Conservation (phyloP, 257 asterid species). For the Fraxinus pennsylvanica region DNA sequence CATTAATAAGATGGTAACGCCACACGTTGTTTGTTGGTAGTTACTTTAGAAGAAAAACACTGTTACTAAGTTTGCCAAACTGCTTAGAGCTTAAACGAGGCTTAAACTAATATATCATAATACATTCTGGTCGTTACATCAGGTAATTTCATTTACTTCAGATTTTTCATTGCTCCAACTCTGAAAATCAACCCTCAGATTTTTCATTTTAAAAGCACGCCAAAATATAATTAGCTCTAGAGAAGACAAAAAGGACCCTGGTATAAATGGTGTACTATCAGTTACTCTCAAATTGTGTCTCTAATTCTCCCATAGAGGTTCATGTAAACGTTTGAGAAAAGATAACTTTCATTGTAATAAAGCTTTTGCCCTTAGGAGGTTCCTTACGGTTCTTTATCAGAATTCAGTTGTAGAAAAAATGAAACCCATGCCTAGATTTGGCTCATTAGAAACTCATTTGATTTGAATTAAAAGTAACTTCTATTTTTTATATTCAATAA, state of each 20-base stretch:
- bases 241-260: neutral
- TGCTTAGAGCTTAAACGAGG: neutral
- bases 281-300: constrained; percentile 5
- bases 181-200: neutral
- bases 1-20: neutral
- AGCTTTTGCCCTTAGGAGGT: neutral
- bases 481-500: neutral
- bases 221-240: neutral
- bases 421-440: neutral
- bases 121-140: neutral
- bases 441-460: neutral
- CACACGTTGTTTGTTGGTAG: neutral
- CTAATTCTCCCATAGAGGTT: neutral
- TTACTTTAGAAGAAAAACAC: neutral
- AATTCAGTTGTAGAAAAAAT: neutral
- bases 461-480: neutral
- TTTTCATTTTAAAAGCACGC: constrained; percentile 7
- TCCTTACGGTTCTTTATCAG: neutral
- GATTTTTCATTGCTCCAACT: neutral
- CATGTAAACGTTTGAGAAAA: neutral
- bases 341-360: neutral
- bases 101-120: neutral
- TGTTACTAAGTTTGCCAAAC: neutral
- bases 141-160: neutral
- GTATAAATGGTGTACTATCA: constrained; percentile 5